phyloP scores from a whole-genome alignment of 1,139 yeast genomes.

The Geotrichum citri-aurantii region DNA sequence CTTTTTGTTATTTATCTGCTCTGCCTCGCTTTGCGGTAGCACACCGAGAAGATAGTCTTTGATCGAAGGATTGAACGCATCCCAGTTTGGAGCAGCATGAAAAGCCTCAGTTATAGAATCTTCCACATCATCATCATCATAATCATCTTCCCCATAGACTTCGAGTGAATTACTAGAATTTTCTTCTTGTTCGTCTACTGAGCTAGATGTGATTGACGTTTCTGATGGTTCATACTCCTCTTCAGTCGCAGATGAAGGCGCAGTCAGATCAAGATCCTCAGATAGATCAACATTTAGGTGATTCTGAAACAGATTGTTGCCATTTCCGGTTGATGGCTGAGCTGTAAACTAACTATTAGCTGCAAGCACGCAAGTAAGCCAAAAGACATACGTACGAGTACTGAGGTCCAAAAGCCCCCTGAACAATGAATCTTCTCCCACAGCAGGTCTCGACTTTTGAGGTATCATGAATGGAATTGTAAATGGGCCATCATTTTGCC shows the following conservation, averaged over 20 bases:
- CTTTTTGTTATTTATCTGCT: conserved; percentile 1
- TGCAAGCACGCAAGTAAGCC: background rate
- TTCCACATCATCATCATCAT: no score
- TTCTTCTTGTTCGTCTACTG: background rate
- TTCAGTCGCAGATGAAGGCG: background rate
- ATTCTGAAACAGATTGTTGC: background rate
- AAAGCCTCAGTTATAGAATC: background rate
- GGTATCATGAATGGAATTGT: conserved; percentile 11
- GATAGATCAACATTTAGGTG: background rate
- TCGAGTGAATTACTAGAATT: background rate
- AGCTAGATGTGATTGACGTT: background rate
- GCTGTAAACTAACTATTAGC: background rate
- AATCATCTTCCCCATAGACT: background rate
- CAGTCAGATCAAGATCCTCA: background rate
- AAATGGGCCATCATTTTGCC: conserved; percentile 11
- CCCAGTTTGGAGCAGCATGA: conserved; percentile 7
- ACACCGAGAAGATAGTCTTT: conserved; percentile 1
- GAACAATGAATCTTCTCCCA: background rate
- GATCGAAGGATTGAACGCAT: conserved; percentile 5
- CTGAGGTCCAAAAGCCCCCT: background rate
- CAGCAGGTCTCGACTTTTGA: background rate
- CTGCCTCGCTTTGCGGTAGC: conserved; percentile 3
- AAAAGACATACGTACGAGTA: background rate
- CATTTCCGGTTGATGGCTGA: background rate
- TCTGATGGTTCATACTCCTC: background rate